Conservation (phyloP, 345 rosid genomes). For the Salix exigua region DNA sequence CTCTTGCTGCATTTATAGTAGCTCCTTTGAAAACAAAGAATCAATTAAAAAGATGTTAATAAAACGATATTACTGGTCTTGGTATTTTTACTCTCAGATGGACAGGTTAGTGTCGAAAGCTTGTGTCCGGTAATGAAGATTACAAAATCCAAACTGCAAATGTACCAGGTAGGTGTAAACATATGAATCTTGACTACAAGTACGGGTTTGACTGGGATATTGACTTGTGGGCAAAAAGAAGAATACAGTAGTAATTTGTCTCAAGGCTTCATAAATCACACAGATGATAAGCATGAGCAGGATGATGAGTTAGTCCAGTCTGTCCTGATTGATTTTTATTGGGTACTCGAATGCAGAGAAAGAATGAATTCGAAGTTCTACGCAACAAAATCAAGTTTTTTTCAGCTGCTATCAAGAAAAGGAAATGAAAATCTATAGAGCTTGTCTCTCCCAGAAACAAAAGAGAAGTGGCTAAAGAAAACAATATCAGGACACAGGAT, state of each 20-base stretch:
- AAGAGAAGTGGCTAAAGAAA: too few relatives aligned
- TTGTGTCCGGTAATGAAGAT: too few relatives aligned
- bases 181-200: not conserved
- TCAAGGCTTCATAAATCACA: not conserved
- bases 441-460: too few relatives aligned
- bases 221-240: not conserved
- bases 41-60: not conserved
- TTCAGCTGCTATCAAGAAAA: too few relatives aligned
- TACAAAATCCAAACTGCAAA: too few relatives aligned
- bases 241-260: not conserved
- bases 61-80: not conserved
- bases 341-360: not conserved
- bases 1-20: conserved; percentile 39
- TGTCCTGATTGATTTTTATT: not conserved
- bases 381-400: not conserved
- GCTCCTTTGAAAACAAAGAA: conserved; percentile 18
- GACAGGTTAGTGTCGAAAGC: too few relatives aligned
- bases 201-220: not conserved
- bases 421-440: too few relatives aligned
- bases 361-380: not conserved
- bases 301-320: not conserved
- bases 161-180: not conserved
- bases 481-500: not conserved
- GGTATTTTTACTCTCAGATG: not conserved
- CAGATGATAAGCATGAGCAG: not conserved